Base-by-base conservation (phyloP, 139 green algal species). In the Micromonas commoda region DNA sequence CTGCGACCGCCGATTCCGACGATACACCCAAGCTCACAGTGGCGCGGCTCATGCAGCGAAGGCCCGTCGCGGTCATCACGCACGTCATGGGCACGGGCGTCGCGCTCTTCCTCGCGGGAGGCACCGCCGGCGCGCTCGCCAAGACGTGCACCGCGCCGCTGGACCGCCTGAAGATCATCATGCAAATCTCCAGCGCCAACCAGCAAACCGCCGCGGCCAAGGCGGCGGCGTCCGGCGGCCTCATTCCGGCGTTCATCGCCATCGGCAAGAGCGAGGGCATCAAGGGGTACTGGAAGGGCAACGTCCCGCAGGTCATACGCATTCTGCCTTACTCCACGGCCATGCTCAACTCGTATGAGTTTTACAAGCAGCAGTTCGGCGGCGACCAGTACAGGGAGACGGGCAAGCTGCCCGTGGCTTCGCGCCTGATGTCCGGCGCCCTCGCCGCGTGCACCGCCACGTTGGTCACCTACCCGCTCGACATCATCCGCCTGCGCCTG, bases 91-190 rank as follows among this genome's bases (percentile, higher is more conserved):
- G 86, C 2, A 82, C 81, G 1, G 74, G 82, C 24, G 70, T 77
- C 0, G 82, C 92, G 33, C 64, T 95, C 16, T 96, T 96, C 76
- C 35, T 76, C 3, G 89, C 91, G 4, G 91, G 91, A 5, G 91
- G 90, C 19, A 37, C 91, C 31, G 87, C 90, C 3, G 91, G 91
- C 21, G 91, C 91, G 9, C 64, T 93, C 2, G 91, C 89, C 24
- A 95, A 96, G 83, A 92, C 87, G 1, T 34, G 90, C 23, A 96
- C 90, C 21, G 91, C 91, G 19, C 91, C 91, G 4, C 79, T 96
- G 21, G 91, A 96, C 77, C 68, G 91, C 1, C 85, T 93, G 2
- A 96, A 96, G 82, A 71, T 87, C 24, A 74, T 82, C 61, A 75
- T 82, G 72, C 80, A 80, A 63, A 61, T 39, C 34, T 38, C 68